Base-by-base conservation (phyloP, 2,329 filamentous ascomycete species). In the Colletotrichum tropicale region DNA sequence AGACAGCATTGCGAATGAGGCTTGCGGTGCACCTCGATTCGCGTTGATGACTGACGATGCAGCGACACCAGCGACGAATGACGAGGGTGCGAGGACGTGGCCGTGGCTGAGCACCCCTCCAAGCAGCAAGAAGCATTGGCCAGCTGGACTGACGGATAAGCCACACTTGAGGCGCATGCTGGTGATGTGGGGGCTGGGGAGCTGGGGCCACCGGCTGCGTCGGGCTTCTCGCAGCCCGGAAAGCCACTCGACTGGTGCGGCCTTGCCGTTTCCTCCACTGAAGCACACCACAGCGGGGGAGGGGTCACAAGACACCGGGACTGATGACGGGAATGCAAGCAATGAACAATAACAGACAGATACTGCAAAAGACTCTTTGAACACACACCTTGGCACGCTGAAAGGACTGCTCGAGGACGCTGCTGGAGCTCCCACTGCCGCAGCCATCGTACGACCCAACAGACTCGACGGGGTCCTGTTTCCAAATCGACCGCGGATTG, bases 391-490 rank as follows among this genome's bases (percentile, higher is more conserved):
- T 9, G 73, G 24, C 3, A 30, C 67, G 38, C 64, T 67, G 8
- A 62, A 36, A 8, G 18, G 52, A 24, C 36, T 32, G 4, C 58
- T 62, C 12, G 58, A 62, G 6, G 28, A 24, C 26, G 28, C 58
- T 64, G 73, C 6, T 34, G 67, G 74, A 28, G 52, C 36, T 28
- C 28, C 58, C n/a, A 76, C 65, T 55, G 65, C 70, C 34, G 74
- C 70, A 30, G 70, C 74, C 74, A 76, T 76, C 48, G 65, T 76
- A 61, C 34, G 60, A 24, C 48, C 61, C 32, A 21, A 52, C 12
- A 52, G 2, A 3, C 43, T 52, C 55, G 26, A 30, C 55, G 24
- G 55, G 12, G 12, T 5, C 13, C 18, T 32, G 28, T 65, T 38
- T 56, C 30, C 43, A 58, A 69, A 1, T 48, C 43, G n/a, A n/a